Base-by-base conservation (phyloP, 148 eudicot genomes). In the Chenopodium album region DNA sequence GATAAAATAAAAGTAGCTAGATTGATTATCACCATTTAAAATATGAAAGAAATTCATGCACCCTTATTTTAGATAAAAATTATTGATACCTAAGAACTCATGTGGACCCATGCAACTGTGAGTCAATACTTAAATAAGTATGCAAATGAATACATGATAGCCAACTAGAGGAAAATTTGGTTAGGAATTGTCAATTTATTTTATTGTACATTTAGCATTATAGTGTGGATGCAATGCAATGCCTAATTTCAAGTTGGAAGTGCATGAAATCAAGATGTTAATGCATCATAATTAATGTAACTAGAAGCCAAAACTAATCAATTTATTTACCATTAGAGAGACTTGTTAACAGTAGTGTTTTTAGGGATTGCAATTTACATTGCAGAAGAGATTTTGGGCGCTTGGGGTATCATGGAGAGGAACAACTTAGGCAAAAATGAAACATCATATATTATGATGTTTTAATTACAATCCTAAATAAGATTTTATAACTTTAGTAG, bases 131-230 rank as follows among this genome's bases (percentile, higher is more conserved):
- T 70, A 14, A 70, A 70, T 7, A 14, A 41, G 52, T 41, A 41
- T 37, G 75, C 26, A 37, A 50, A 41, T 56, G 62, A 56, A 56
- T 17, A 71, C 52, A 71, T 19, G 26, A 44, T 41, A 20, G 4
- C 75, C 75, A 71, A 71, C 5, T 4, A 19, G 29, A 9, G 2
- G 19, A 3, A 41, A 41, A 41, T 41, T 68, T 32, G 29, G 28
- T 76, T 34, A 76, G 68, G 79, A 19, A n/a, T 76, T 59, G 79
- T 76, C 69, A 59, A 34, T 76, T 76, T 31, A 17, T 22, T 59
- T 16, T 29, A 22, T 20, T 71, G 48, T 37, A 71, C 26, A 8
- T 41, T 71, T 71, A 41, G 28, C 19, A 71, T 19, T 19, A 46
- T n/a, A 37, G 44, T 44, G 75, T 72, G 75, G 75, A 14, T 72